A percentile compares a stretch with the other conserved stretches of the same genome.
These are phyloP conservation scores for Ilex asprella DNA, from an alignment of 257 asterid species.

Conservation along the genomic window DNA sequence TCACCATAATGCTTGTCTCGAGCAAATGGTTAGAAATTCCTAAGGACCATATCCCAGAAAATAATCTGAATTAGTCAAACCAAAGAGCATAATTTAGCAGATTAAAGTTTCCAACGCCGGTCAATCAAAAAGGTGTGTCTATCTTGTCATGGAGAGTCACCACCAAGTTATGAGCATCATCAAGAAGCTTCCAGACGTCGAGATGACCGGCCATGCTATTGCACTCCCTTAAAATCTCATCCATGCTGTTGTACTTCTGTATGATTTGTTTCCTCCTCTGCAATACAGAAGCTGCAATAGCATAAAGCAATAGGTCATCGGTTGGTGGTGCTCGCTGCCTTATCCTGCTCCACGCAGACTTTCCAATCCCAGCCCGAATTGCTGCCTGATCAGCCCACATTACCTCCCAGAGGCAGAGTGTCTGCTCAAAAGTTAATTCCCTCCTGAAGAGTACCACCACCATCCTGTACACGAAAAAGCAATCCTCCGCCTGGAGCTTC, in stretches of 20 bases:
- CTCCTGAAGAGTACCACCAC: constrained; percentile 88
- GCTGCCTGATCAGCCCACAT: constrained; percentile 99
- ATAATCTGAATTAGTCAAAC: background rate
- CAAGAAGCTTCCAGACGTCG: constrained; percentile 86
- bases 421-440: constrained; percentile 78
- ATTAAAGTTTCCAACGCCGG: background rate
- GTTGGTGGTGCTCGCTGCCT: constrained; percentile 83
- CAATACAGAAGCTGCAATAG: constrained; percentile 86
- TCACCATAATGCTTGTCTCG: no score
- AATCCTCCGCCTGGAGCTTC: constrained; percentile 88
- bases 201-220: constrained; percentile 87
- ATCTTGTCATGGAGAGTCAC: constrained; percentile 76
- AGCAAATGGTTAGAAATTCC: no score
- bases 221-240: constrained; percentile 81
- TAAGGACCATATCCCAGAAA: no score
- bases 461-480: constrained; percentile 91
- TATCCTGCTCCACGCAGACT: constrained; percentile 76
- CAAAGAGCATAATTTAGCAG: constrained; percentile 12
- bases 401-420: constrained; percentile 87
- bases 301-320: constrained; percentile 73
- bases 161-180: constrained; percentile 77
- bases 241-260: constrained; percentile 79
- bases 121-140: constrained; percentile 33
- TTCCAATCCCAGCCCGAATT: constrained; percentile 71
- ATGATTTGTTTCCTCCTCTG: constrained; percentile 87